These are phyloP conservation scores for Neostapfia colusana DNA, from an alignment of 176 grass and related monocot species.

Conservation along the genomic window DNA sequence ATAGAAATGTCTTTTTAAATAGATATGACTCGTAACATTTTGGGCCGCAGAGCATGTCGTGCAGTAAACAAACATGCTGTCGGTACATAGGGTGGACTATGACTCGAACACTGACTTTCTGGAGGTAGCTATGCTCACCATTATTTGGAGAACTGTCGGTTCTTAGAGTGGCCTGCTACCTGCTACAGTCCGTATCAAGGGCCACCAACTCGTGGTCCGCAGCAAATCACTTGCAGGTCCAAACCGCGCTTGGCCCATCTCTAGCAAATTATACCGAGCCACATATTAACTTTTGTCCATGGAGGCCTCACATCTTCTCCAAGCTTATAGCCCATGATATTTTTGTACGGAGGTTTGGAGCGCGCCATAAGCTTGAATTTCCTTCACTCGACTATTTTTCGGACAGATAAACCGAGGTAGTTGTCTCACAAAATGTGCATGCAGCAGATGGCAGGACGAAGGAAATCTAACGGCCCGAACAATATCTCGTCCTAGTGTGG, in stretches of 20 bases:
- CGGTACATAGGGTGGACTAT: too few species aligned
- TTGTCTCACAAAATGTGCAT: neutral
- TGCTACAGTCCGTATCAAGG: too few species aligned
- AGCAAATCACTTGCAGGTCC: neutral
- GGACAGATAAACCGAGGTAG: neutral
- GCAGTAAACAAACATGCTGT: too few species aligned
- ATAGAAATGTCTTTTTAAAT: too few species aligned
- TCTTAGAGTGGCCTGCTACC: too few species aligned
- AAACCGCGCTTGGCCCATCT: too few species aligned
- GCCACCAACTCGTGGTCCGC: neutral
- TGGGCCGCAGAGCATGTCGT: neutral
- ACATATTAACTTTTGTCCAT: neutral
- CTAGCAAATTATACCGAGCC: neutral
- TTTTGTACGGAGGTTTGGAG: neutral
- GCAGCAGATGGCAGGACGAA: neutral
- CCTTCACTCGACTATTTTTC: too few species aligned
- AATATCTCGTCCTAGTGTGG: neutral
- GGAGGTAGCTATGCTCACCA: too few species aligned
- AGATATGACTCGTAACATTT: neutral
- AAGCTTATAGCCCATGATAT: neutral
- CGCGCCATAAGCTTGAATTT: too few species aligned
- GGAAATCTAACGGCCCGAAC: neutral
- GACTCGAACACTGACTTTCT: too few species aligned
- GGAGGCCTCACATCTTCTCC: neutral
- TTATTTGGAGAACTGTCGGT: too few species aligned